Evolutionary conservation across 805 yeast species (phyloP).

Genomic region (Schizosaccharomyces pombe): ASM294v3 CU329670.1:2652501-2653000

Average conservation of each 20-base stretch:
- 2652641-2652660: conserved; percentile 61
- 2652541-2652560: conserved; percentile 76
- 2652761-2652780: conserved; percentile 70
- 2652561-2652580: conserved; percentile 90
- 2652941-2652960: conserved; percentile 94
- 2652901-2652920: conserved; percentile 75
- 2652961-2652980: conserved; percentile 98
- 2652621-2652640: conserved; percentile 81
- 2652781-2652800: conserved; percentile 90
- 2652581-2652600: conserved; percentile 86
- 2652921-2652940: conserved; percentile 72
- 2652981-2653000: conserved; percentile 93
- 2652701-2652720: conserved; percentile 94
- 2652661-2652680: conserved; percentile 82
- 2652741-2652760: conserved; percentile 84
- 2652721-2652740: conserved; percentile 75
- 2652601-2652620: conserved; percentile 96
- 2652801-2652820: conserved; percentile 62
- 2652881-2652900: conserved; percentile 90
- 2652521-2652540: conserved; percentile 82
- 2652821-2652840: conserved; percentile 87
- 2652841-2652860: conserved; percentile 84
- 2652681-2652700: conserved; percentile 98
- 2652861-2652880: conserved; percentile 85
- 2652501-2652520: conserved; percentile 76